A percentile compares a stretch with the other conserved stretches of the same genome.
These are phyloP conservation scores for Tricharina praecox DNA, from an alignment of 495 filamentous ascomycete species.

Conservation along the genomic window DNA sequence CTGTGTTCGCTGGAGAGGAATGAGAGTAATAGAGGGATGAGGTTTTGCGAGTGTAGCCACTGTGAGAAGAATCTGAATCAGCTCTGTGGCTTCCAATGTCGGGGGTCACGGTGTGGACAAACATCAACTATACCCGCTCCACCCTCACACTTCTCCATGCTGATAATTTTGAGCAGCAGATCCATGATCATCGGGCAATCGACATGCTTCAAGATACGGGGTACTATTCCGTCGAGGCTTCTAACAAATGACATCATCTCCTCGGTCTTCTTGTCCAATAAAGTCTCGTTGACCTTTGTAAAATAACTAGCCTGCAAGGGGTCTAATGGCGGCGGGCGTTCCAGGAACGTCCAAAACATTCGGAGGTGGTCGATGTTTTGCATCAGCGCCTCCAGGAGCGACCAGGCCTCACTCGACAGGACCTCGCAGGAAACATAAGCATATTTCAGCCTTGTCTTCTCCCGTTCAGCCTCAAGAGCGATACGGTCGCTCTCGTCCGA, in stretches of 20 bases:
- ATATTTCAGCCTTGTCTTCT: constrained; percentile 75
- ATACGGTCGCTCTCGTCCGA: constrained; percentile 32
- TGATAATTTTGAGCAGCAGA: constrained; percentile 90
- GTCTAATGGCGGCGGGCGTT: constrained; percentile 63
- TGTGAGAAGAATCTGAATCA: constrained; percentile 24
- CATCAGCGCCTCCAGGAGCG: constrained; percentile 81
- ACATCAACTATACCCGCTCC: constrained; percentile 92
- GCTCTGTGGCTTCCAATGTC: background rate
- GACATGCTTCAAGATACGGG: constrained; percentile 78
- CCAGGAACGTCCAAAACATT: constrained; percentile 81
- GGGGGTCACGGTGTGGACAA: constrained; percentile 28
- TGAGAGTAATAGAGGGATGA: constrained; percentile 77
- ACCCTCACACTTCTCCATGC: constrained; percentile 78
- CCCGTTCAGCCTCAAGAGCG: constrained; percentile 38
- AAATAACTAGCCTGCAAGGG: constrained; percentile 92
- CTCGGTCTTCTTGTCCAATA: constrained; percentile 93
- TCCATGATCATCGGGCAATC: constrained; percentile 99
- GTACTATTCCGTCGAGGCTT: constrained; percentile 59
- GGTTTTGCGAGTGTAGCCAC: constrained; percentile 83
- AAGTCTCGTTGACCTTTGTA: constrained; percentile 91
- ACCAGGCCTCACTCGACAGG: constrained; percentile 90
- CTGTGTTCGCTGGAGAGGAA: constrained; percentile 70
- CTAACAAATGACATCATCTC: constrained; percentile 87
- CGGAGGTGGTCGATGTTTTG: constrained; percentile 59
- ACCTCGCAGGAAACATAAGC: constrained; percentile 86